These are phyloP conservation scores for Rubia yunnanensis DNA, from an alignment of 257 asterid species.

Conservation along the genomic window DNA sequence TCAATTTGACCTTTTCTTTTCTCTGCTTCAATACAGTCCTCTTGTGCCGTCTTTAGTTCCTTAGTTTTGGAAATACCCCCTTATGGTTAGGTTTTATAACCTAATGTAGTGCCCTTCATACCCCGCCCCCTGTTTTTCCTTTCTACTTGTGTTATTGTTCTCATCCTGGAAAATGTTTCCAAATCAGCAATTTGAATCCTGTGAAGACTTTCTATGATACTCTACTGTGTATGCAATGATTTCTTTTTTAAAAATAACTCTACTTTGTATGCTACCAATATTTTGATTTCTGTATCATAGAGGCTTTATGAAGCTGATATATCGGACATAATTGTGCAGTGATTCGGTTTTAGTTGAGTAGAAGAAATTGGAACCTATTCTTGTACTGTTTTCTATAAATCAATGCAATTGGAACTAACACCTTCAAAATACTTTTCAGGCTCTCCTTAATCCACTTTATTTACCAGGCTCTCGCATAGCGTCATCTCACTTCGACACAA, in stretches of 20 bases:
- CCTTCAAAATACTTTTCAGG: conserved; percentile 38
- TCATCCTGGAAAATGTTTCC: not conserved
- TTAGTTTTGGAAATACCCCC: not conserved
- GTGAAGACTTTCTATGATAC: not conserved
- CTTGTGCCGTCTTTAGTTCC: not conserved
- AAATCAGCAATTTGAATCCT: not conserved
- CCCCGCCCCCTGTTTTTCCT: not conserved
- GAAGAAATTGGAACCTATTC: not conserved
- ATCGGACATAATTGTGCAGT: not conserved
- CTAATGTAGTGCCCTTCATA: not conserved
- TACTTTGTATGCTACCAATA: not conserved
- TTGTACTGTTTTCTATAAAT: conserved; percentile 5
- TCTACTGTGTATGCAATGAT: too few species aligned
- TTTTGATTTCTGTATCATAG: not conserved
- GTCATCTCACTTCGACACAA: conserved; percentile 94
- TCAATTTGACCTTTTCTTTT: not conserved
- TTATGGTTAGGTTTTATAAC: not conserved
- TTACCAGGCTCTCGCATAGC: conserved; percentile 92
- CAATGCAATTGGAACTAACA: conserved; percentile 3
- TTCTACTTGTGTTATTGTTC: not conserved
- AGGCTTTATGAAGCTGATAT: not conserved
- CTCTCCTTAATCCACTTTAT: conserved; percentile 89
- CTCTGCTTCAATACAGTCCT: not conserved
- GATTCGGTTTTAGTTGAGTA: not conserved
- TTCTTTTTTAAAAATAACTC: too few species aligned